Evolutionary conservation across 495 filamentous ascomycete species (phyloP).

Genomic region (Aspergillus sclerotioniger): DNA sequence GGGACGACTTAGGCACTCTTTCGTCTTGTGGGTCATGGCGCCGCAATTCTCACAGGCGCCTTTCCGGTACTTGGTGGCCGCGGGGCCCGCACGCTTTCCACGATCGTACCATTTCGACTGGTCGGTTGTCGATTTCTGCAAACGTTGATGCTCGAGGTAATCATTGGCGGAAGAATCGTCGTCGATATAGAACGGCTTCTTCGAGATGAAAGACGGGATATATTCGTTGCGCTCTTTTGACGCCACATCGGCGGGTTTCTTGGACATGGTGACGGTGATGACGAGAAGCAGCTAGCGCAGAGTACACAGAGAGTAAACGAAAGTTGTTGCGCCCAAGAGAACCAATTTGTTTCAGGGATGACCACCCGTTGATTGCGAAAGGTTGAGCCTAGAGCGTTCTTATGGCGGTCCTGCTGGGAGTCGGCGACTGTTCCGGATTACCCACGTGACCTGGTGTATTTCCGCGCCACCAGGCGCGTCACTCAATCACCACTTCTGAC

Average conservation of each 20-base stretch:
- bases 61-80: constrained; percentile 94
- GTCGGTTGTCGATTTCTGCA: constrained; percentile 62
- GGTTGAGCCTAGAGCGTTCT: background rate
- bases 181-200: constrained; percentile 94
- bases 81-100: constrained; percentile 73
- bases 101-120: constrained; percentile 89
- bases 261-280: constrained; percentile 43
- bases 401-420: background rate
- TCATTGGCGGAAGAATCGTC: constrained; percentile 75
- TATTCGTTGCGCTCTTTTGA: constrained; percentile 92
- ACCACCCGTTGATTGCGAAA: background rate
- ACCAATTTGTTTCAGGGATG: background rate
- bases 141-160: constrained; percentile 95
- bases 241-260: constrained; percentile 50
- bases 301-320: background rate
- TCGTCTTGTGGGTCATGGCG: constrained; percentile 91
- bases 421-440: constrained; percentile 5
- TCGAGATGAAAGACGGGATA: constrained; percentile 96
- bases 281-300: background rate
- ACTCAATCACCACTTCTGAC: constrained; percentile 5
- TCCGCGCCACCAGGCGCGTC: constrained; percentile 26
- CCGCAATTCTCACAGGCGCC: constrained; percentile 98
- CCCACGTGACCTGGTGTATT: constrained; percentile 37
- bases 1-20: constrained; percentile 87
- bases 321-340: constrained; percentile 1